Conservation (phyloP, 306 rosid species). For the Rosa lucieae region DNA sequence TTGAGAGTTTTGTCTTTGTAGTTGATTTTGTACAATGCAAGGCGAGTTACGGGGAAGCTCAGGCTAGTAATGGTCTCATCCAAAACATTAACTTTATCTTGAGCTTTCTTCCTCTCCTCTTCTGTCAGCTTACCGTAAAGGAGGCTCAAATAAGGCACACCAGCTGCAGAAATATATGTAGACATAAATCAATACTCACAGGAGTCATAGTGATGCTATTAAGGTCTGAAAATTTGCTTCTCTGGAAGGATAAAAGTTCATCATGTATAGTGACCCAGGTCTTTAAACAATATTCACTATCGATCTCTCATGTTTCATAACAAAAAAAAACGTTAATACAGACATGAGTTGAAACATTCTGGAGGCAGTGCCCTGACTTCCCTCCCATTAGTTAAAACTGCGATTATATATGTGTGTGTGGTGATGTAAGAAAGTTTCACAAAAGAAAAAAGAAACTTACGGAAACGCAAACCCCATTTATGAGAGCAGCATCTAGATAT, state of each 20-base stretch:
- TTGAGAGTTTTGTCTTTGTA: constrained; percentile 59
- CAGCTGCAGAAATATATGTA: constrained; percentile 34
- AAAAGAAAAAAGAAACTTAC: not conserved
- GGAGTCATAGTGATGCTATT: no score
- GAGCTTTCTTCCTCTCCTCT: constrained; percentile 63
- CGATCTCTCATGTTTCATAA: no score
- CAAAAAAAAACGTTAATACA: no score
- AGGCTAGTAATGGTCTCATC: constrained; percentile 44
- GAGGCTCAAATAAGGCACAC: constrained; percentile 80
- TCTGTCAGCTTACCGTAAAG: constrained; percentile 63
- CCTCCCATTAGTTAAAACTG: no score
- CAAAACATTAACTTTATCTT: constrained; percentile 45
- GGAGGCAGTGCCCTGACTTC: no score
- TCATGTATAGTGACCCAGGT: no score
- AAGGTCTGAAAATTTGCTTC: no score
- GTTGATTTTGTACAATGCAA: constrained; percentile 72
- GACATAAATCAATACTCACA: not conserved
- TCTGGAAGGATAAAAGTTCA: no score
- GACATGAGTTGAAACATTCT: no score
- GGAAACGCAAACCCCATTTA: not conserved
- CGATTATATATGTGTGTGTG: no score
- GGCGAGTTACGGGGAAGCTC: constrained; percentile 51
- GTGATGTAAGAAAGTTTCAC: no score
- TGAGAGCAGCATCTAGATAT: not conserved
- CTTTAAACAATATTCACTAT: no score